Evolutionary conservation across 306 rosid genomes (phyloP).

Genomic region (Gastrolobium villosum): DNA sequence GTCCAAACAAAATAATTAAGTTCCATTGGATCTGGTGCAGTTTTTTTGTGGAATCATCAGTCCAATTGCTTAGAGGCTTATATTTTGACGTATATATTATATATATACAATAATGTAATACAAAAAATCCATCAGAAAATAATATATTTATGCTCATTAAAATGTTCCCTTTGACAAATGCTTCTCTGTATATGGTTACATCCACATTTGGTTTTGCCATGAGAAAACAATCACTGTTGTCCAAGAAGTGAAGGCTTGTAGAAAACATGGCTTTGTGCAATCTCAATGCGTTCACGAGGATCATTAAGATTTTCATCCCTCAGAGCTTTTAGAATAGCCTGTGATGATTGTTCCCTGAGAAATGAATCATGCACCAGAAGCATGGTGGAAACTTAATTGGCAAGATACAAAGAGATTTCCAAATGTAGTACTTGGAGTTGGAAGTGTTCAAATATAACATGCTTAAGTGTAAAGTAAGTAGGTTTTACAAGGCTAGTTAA

Average conservation of each 20-base stretch:
- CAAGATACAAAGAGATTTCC: constrained; percentile 34
- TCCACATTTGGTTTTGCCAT: constrained; percentile 42
- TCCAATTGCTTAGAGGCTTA: constrained; percentile 35
- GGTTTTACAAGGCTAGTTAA: neutral
- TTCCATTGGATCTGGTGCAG: neutral
- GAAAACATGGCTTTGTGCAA: constrained; percentile 93
- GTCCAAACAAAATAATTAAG: neutral
- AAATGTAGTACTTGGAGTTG: constrained; percentile 27
- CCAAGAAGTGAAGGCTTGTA: constrained; percentile 93
- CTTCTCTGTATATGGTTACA: constrained; percentile 45
- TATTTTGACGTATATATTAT: constrained; percentile 33
- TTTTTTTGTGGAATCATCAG: constrained; percentile 17
- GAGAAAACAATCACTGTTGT: constrained; percentile 57
- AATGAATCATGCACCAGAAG: constrained; percentile 45
- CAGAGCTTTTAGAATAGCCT: constrained; percentile 84
- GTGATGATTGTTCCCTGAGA: constrained; percentile 81
- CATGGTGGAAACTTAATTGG: neutral
- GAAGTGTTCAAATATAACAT: constrained; percentile 34
- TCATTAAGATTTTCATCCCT: constrained; percentile 93
- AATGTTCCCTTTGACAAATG: constrained; percentile 22
- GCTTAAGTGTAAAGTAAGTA: neutral
- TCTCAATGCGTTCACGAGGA: constrained; percentile 92
- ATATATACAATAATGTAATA: constrained; percentile 37
- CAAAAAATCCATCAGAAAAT: constrained; percentile 45
- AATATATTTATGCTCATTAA: constrained; percentile 40